phyloP scores from a whole-genome alignment of 768 basidiomycete species.

The Termitomyces heimii region DNA sequence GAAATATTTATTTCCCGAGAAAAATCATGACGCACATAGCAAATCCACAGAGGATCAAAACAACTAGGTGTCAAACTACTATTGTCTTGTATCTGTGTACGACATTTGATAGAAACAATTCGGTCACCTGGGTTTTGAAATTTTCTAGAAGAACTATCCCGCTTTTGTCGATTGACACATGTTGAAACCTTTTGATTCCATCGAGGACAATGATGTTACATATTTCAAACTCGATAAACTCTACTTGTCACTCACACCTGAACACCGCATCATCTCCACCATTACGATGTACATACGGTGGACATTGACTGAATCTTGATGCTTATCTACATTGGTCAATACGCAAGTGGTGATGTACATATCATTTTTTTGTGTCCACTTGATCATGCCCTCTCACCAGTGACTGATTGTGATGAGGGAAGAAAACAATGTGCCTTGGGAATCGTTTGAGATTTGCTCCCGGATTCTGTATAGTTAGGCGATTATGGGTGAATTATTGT shows the following conservation, averaged over 20 bases:
- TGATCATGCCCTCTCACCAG: neutral
- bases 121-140: neutral
- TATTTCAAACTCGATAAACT: no score
- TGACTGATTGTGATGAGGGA: neutral
- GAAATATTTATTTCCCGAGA: neutral
- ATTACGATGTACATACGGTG: neutral
- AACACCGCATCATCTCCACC: neutral
- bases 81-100: no score
- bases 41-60: neutral
- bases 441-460: neutral
- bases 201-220: neutral
- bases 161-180: no score
- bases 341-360: neutral
- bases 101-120: neutral
- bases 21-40: neutral
- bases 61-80: neutral
- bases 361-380: neutral
- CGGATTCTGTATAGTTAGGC: neutral
- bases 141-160: no score
- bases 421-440: neutral
- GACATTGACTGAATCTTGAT: neutral
- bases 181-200: no score
- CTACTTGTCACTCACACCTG: no score
- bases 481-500: no score
- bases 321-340: neutral